Evolutionary conservation across 2,329 filamentous ascomycete genomes (phyloP), one percentile per base, ranked within the genome.

Genomic region (Aureobasidium sp.): DNA sequence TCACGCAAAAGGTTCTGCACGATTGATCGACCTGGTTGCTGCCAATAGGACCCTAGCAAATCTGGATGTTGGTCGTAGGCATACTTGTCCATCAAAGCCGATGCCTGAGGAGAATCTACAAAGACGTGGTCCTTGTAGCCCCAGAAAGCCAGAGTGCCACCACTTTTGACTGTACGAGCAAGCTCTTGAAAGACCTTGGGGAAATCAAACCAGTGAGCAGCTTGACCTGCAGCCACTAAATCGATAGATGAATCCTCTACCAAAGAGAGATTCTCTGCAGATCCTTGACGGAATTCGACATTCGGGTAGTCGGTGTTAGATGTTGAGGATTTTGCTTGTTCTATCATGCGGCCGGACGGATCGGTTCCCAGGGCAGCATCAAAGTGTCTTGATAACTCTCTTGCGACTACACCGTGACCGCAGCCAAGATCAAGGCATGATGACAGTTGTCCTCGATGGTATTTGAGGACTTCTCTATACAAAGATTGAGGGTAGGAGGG

Each of bases 161-260:
- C 78, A 2, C 66, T 64, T 44, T 76, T 71, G 35, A 84, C 67
- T 6, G 81, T 74, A 11, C 79, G 72, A 8, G 68, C 68, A 54
- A 85, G 63, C 60, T 79, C 76, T 0, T 73, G 73, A 77, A 79
- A 85, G 3, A 77, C 72, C 34, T 68, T 71, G 6, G 57, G 35
- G 61, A 79, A 80, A 63, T 84, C 74, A 64, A 86, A 86, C 82
- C 82, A 86, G 63, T 86, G 83, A 35, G 81, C 80, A 6, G 81
- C 75, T 61, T 85, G 81, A 1, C 69, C 74, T 0, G 74, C 71
- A 0, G 73, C 68, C 1, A 74, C 68, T 58, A 75, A 67, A 62
- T 85, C 81, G 1, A 84, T 64, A 3, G 70, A 73, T 4, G 63
- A 68, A 54, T 77, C 73, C 0, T 63, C 49, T 2, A 84, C 54